Evolutionary conservation across 495 filamentous ascomycete species (phyloP).

Genomic region (Aspergillus campestris): DNA sequence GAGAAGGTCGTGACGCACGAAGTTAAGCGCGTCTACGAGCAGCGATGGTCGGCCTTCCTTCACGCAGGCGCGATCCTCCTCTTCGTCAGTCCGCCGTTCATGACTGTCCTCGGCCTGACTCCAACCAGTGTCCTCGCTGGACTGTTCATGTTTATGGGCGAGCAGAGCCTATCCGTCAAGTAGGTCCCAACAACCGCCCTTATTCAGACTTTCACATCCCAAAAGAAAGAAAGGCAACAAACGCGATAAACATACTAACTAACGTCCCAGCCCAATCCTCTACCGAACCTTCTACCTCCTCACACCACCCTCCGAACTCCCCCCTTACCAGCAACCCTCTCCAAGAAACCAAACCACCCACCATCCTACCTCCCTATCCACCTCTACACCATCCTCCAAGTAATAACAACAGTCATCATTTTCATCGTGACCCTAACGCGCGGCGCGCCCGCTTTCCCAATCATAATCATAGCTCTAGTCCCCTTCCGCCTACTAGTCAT

Average conservation of each 20-base stretch:
- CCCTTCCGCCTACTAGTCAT: slow-evolving; percentile 55
- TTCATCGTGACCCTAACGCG: slow-evolving; percentile 59
- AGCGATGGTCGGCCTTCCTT: slow-evolving; percentile 59
- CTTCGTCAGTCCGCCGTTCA: slow-evolving; percentile 59
- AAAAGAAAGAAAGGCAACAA: neutral
- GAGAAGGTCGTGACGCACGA: slow-evolving; percentile 32
- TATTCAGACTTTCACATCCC: neutral
- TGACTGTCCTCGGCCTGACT: slow-evolving; percentile 60
- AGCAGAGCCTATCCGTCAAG: slow-evolving; percentile 62
- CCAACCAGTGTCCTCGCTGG: slow-evolving; percentile 62
- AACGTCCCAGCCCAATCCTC: slow-evolving; percentile 43
- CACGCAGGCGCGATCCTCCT: slow-evolving; percentile 53
- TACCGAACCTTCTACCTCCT: slow-evolving; percentile 55
- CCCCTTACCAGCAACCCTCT: slow-evolving; percentile 41
- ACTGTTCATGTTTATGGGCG: slow-evolving; percentile 66
- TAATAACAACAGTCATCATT: slow-evolving; percentile 50
- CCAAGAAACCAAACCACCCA: slow-evolving; percentile 7
- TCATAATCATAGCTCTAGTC: slow-evolving; percentile 59
- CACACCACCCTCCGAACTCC: slow-evolving; percentile 56
- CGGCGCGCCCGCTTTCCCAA: slow-evolving; percentile 56
- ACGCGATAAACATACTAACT: neutral
- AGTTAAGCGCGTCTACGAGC: slow-evolving; percentile 52
- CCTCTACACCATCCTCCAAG: slow-evolving; percentile 53
- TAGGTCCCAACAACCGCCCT: slow-evolving; percentile 14
- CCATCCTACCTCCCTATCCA: slow-evolving; percentile 51